Evolutionary conservation across 805 yeast genomes (phyloP).

Genomic region (Yamadazyma philogaea): DNA sequence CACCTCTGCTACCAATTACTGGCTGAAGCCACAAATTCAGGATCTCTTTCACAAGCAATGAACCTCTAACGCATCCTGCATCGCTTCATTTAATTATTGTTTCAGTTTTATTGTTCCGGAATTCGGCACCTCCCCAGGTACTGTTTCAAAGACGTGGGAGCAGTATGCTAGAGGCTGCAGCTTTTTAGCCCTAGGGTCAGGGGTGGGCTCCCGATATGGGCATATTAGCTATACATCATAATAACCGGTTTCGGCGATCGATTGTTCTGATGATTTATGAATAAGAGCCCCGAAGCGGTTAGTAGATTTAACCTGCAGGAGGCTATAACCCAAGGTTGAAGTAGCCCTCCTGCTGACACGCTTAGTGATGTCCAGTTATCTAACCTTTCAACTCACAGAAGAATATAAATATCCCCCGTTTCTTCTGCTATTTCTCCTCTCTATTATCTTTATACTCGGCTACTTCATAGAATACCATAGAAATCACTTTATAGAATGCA

Average conservation of each 20-base stretch:
- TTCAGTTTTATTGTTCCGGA: no score
- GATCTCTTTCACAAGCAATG: no score
- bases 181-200: no score
- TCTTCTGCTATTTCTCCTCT: neutral
- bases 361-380: neutral
- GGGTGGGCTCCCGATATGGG: neutral
- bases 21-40: neutral
- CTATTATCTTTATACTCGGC: neutral
- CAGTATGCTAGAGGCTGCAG: no score
- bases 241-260: neutral
- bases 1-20: neutral
- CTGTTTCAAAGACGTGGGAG: no score
- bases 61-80: no score
- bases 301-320: neutral
- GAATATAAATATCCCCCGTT: neutral
- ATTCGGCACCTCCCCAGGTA: no score
- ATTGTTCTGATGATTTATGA: neutral
- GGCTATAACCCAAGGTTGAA: neutral
- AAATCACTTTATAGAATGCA: slow-evolving; percentile 4
- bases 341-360: neutral
- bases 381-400: no score
- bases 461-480: neutral
- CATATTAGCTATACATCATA: neutral
- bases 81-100: no score
- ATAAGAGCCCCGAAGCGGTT: neutral